A percentile compares a stretch with the other conserved stretches of the same genome.
phyloP scores from a whole-genome alignment of 2,329 filamentous ascomycete genomes.

The Rugonectria rugulosa region DNA sequence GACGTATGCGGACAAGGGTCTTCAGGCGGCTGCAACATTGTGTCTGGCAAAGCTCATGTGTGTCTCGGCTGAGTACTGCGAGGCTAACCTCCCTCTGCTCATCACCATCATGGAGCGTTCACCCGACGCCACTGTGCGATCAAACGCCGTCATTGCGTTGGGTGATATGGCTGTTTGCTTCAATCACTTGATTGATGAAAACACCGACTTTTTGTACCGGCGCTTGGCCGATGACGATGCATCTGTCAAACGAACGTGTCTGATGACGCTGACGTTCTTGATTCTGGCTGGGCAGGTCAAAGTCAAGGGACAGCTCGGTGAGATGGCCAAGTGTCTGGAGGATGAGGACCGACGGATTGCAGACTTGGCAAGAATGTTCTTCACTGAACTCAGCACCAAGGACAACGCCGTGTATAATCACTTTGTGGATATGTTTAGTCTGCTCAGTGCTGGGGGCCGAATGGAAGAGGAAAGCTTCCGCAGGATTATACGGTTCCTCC shows the following conservation, averaged over 20 bases:
- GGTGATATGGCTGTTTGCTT: conserved; percentile 99
- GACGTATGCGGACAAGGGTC: conserved; percentile 84
- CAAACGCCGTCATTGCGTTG: conserved; percentile 94
- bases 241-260: conserved; percentile 93
- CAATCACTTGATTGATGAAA: conserved; percentile 98
- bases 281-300: conserved; percentile 98
- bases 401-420: conserved; percentile 99
- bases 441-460: conserved; percentile 81
- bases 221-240: conserved; percentile 87
- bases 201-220: conserved; percentile 96
- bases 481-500: conserved; percentile 88
- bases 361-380: conserved; percentile 97
- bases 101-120: conserved; percentile 98
- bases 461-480: conserved; percentile 87
- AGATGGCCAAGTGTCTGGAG: conserved; percentile 99
- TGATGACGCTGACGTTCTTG: conserved; percentile 98
- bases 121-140: conserved; percentile 88
- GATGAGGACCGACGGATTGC: conserved; percentile 95
- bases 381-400: conserved; percentile 95
- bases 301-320: conserved; percentile 96
- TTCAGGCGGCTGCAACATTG: conserved; percentile 91
- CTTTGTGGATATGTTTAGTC: conserved; percentile 98
- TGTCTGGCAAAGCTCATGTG: conserved; percentile 99
- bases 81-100: conserved; percentile 87
- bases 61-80: conserved; percentile 95